Conservation (phyloP, 2,329 filamentous ascomycete species). For the Claviceps maximensis region DNA sequence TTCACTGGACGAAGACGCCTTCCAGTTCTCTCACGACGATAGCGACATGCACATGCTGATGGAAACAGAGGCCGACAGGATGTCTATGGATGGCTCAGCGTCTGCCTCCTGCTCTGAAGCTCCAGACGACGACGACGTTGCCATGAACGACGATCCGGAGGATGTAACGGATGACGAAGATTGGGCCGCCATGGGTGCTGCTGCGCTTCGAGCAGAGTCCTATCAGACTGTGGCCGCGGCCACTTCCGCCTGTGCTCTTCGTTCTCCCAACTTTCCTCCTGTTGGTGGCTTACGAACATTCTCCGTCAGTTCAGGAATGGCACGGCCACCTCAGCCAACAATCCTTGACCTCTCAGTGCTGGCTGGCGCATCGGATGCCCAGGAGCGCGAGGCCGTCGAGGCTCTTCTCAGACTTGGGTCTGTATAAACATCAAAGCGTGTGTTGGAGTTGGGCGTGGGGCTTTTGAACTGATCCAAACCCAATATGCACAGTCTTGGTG, state of each 20-base stretch:
- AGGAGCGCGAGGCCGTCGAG: constrained; percentile 72
- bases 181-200: constrained; percentile 82
- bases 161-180: constrained; percentile 93
- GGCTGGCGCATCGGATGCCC: constrained; percentile 44
- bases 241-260: constrained; percentile 35
- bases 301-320: constrained; percentile 38
- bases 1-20: constrained; percentile 56
- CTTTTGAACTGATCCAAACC: background rate
- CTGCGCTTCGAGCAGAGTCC: constrained; percentile 59
- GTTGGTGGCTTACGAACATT: constrained; percentile 34
- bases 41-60: constrained; percentile 54
- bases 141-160: constrained; percentile 62
- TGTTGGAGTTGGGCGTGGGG: constrained; percentile 1
- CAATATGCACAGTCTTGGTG: constrained; percentile 3
- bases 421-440: constrained; percentile 38
- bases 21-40: constrained; percentile 63
- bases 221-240: constrained; percentile 43
- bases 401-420: constrained; percentile 71
- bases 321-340: constrained; percentile 37
- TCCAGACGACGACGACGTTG: constrained; percentile 48
- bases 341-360: constrained; percentile 40
- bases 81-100: constrained; percentile 65
- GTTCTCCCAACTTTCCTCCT: constrained; percentile 33
- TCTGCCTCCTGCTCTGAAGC: constrained; percentile 69
- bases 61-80: constrained; percentile 84